Percentiles rank a stretch among this genome's conserved stretches.
These are phyloP conservation scores for Rhizophlyctis rosea DNA, from an alignment of 192 early-diverging fungal species.

Conservation along the genomic window DNA sequence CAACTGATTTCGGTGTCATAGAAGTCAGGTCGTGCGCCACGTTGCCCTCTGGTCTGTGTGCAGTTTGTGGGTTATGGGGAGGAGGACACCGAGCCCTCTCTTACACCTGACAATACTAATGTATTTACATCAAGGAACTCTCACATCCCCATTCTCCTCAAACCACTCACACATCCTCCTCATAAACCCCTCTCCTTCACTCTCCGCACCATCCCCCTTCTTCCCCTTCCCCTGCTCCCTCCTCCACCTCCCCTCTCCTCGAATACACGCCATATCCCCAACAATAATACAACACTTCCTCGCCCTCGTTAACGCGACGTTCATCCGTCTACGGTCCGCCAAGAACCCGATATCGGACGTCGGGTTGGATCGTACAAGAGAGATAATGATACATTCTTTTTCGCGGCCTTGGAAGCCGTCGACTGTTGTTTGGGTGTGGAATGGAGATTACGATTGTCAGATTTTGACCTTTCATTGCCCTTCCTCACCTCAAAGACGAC, in stretches of 20 bases:
- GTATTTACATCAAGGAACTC: neutral
- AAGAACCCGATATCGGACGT: conserved; percentile 81
- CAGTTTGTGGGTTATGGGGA: no score
- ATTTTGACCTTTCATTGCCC: no score
- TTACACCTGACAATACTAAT: no score
- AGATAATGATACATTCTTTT: conserved; percentile 80
- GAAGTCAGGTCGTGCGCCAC: no score
- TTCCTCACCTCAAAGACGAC: no score
- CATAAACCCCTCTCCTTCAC: neutral
- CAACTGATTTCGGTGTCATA: no score
- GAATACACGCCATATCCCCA: conserved; percentile 52
- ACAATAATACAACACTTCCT: conserved; percentile 83
- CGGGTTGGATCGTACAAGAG: conserved; percentile 78
- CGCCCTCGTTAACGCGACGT: conserved; percentile 88
- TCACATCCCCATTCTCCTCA: neutral
- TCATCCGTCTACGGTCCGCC: conserved; percentile 73
- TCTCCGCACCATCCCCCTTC: neutral
- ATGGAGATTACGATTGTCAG: no score
- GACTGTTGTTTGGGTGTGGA: conserved; percentile 37
- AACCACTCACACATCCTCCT: neutral
- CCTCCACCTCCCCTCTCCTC: neutral
- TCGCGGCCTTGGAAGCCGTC: conserved; percentile 93
- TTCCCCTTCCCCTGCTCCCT: neutral
- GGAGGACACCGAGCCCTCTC: no score
- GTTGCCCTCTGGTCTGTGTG: no score